Evolutionary conservation across 257 asterid genomes (phyloP), one percentile per base, ranked within the genome.

Genomic region (Nicotiana otophora): DNA sequence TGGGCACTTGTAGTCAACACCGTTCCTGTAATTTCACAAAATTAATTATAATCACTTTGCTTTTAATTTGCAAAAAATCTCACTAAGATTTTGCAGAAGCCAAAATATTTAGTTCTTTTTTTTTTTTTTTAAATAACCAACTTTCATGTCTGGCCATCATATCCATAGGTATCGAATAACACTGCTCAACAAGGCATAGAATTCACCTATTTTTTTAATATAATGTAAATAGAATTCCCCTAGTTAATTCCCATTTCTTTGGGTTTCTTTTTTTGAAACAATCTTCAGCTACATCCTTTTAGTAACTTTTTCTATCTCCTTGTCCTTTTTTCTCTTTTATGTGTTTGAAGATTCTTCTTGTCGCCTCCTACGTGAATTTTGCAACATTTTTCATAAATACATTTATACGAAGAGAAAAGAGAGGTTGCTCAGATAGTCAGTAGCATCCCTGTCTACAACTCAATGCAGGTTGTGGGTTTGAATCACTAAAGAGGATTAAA

Each of bases 1-100:
- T 93, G 98, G 7, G 96, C 97, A 67, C 84, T 79, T 19, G 96
- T 86, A 1, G 93, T 92, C 86, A 82, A 31, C 86, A 87, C 30
- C 1, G 93, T 90, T 1, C 97, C 96, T 87, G 14, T 42, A 82
- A 33, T 75, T 12, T 64, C 17, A 53, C 53, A 4, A 31, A 5
- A 10, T 63, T 51, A 65, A 57, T 9, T 42, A 42, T 42, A 67
- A 63, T 23, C 7, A 3, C 8, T 55, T 31, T n/a, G 4, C 69
- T 10, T 63, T n/a, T 4, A 2, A 30, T 1, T 31, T 30, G 6
- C 69, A 23, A 20, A 10, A 26, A 63, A 20, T 8, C 33, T 7
- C 26, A 26, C 36, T 23, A 9, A 19, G 34, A 7, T 30, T 64
- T 23, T 64, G 31, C n/a, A 54, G 60, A 54, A 31, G 34, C 34